Base-by-base conservation (phyloP, 352 stramenopile species). In the Globisporangium parvum region DNA sequence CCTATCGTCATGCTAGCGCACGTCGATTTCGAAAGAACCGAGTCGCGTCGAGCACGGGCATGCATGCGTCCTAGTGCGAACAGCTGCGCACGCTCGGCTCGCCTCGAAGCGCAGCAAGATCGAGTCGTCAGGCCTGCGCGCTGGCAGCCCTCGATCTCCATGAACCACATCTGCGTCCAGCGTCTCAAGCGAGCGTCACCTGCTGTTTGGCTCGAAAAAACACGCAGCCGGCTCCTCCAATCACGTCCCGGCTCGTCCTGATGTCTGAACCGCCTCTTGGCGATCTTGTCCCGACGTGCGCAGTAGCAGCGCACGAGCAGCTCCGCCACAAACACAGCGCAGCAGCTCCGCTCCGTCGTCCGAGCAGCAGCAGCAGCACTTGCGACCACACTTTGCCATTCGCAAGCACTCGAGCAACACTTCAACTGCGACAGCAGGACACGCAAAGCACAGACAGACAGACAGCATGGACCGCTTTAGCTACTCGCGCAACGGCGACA, bases 401-500 rank as follows among this genome's bases (percentile, higher is more conserved):
- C 11, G 21, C 33, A 3, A 53, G 24, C 33, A 33, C 12, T 21
- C 39, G 12, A 45, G 14, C 39, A 20, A 37, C 31, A 14, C 12
- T 18, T n/a, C 40, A 48, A 35, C n/a, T 49, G 23, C 39, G 35
- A 21, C 46, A 46, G 20, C 51, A 21, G 39, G 18, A 33, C 24
- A 31, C 50, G 45, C 24, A 48, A 56, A 20, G 31, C 23, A 31
- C 46, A 42, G 5, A 11, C 1, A 48, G 24, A 20, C 37, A 47
- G 5, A 23, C 42, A 46, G 51, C 28, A 87, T 87, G 67, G 76
- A 91, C 28, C 79, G 84, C 52, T 94, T 91, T 57, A 71, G 76
- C 35, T 94, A 91, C 69, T 92, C 81, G 41, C 81, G 81, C 65
- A 94, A 91, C 57, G 84, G 81, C 60, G 74, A 69, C 33, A 65